Evolutionary conservation across 2,329 filamentous ascomycete genomes (phyloP).

Genomic region (Thelonectria olida): DNA sequence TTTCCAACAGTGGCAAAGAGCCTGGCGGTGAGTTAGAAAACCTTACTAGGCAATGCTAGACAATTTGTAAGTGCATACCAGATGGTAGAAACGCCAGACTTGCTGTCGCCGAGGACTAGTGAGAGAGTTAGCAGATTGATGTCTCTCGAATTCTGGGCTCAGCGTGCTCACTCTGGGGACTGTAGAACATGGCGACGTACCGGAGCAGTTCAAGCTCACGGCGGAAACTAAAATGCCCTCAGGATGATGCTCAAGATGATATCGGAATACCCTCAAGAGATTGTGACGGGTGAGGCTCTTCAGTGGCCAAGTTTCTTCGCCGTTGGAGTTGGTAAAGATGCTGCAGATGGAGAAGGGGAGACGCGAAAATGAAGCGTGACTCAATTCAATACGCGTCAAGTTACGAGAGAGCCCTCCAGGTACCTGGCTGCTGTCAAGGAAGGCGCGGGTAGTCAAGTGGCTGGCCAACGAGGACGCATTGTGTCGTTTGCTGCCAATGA

Average conservation of each 20-base stretch:
- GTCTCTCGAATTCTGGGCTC: neutral
- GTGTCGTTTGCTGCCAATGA: neutral
- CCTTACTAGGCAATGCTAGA: no score
- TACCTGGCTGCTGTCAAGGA: neutral
- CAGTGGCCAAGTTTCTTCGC: neutral
- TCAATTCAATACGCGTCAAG: slow-evolving; percentile 13
- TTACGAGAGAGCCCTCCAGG: neutral
- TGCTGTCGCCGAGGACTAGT: slow-evolving; percentile 80
- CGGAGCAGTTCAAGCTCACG: neutral
- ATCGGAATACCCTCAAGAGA: no score
- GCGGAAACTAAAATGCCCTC: neutral
- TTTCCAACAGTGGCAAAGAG: slow-evolving; percentile 89
- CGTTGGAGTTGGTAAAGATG: slow-evolving; percentile 1
- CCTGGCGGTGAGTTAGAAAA: slow-evolving; percentile 60
- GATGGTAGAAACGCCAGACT: slow-evolving; percentile 93
- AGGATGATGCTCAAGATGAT: no score
- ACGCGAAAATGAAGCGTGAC: slow-evolving; percentile 12
- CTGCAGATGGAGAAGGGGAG: neutral
- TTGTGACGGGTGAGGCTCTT: neutral
- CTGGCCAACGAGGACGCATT: neutral
- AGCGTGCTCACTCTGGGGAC: slow-evolving; percentile 79
- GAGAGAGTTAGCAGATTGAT: slow-evolving; percentile 35
- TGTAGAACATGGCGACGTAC: slow-evolving; percentile 81
- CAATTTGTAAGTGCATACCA: slow-evolving; percentile 68
- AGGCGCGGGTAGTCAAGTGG: neutral